These are phyloP conservation scores for Thraustochytrium sp. DNA, from an alignment of 352 stramenopile genomes.

Conservation along the genomic window DNA sequence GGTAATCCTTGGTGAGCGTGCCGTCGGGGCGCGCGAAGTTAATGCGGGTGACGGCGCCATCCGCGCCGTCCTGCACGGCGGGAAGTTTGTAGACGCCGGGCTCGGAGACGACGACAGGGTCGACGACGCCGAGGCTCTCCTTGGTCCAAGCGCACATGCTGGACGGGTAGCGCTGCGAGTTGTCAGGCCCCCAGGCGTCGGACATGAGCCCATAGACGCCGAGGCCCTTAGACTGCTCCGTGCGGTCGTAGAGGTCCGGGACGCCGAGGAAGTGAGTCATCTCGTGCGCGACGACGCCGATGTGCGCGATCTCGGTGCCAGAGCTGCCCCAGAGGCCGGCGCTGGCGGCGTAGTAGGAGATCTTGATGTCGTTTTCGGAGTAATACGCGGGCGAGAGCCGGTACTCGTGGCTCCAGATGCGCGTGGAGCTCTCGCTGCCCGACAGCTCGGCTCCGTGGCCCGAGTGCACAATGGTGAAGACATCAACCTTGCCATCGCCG, in stretches of 20 bases:
- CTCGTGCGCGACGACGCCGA: slow-evolving; percentile 56
- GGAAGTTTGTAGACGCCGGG: neutral
- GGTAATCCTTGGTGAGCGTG: slow-evolving; percentile 46
- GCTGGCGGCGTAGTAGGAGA: slow-evolving; percentile 23
- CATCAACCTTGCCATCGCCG: slow-evolving; percentile 55
- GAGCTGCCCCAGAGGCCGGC: slow-evolving; percentile 43
- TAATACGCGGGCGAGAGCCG: neutral
- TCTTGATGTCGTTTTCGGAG: neutral
- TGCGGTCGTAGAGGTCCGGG: slow-evolving; percentile 57
- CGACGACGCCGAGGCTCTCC: slow-evolving; percentile 14
- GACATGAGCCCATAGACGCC: slow-evolving; percentile 57
- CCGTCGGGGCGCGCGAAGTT: neutral
- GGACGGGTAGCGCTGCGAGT: slow-evolving; percentile 48
- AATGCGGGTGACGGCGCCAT: neutral
- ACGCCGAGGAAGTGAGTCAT: slow-evolving; percentile 55
- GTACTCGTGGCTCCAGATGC: slow-evolving; percentile 39
- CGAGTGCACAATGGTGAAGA: slow-evolving; percentile 55
- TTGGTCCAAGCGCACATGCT: slow-evolving; percentile 52
- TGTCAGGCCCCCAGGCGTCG: slow-evolving; percentile 53
- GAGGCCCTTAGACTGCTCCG: slow-evolving; percentile 46
- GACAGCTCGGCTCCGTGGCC: slow-evolving; percentile 55
- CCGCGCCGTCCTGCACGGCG: neutral
- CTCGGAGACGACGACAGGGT: neutral
- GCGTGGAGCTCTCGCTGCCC: slow-evolving; percentile 27
- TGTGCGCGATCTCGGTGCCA: slow-evolving; percentile 49